Conservation (phyloP, 768 basidiomycete species). For the Rhodosporidiobolus odoratus region DNA sequence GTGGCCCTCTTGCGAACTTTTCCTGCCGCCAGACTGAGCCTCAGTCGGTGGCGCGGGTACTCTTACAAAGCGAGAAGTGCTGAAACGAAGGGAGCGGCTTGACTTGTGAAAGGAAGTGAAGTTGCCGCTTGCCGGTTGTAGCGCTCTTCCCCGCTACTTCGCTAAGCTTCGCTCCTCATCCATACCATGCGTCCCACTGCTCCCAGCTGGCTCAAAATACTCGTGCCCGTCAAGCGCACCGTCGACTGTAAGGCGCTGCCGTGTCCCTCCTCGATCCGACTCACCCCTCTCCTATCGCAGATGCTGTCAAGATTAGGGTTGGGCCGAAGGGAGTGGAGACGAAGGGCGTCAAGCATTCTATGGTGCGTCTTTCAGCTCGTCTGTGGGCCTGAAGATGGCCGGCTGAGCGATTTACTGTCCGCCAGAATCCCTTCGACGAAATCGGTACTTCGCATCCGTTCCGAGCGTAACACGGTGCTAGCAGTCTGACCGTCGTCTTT, state of each 20-base stretch:
- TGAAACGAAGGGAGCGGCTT: too few relatives aligned
- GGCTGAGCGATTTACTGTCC: neutral
- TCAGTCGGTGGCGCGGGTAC: too few relatives aligned
- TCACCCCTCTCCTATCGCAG: neutral
- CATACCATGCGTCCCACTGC: constrained; percentile 67
- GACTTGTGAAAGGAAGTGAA: too few relatives aligned
- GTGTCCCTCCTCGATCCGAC: constrained; percentile 8
- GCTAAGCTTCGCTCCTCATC: neutral
- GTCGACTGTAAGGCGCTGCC: constrained; percentile 87
- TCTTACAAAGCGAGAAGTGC: too few relatives aligned
- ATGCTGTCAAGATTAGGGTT: constrained; percentile 76
- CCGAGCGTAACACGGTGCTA: neutral
- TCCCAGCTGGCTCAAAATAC: constrained; percentile 70
- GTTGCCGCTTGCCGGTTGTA: neutral
- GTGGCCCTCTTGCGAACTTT: too few relatives aligned
- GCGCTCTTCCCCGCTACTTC: neutral
- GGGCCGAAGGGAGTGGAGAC: constrained; percentile 94
- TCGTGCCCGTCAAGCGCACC: constrained; percentile 91
- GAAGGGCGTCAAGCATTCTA: constrained; percentile 89
- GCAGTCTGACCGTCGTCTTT: neutral
- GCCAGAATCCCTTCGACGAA: constrained; percentile 95
- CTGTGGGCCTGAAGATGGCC: too few relatives aligned
- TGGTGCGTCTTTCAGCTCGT: constrained; percentile 57
- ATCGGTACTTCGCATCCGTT: constrained; percentile 61
- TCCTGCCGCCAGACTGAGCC: too few relatives aligned